Evolutionary conservation across 164 flowering plant genomes (phyloP).

Genomic region (Vitis amurensis): DNA sequence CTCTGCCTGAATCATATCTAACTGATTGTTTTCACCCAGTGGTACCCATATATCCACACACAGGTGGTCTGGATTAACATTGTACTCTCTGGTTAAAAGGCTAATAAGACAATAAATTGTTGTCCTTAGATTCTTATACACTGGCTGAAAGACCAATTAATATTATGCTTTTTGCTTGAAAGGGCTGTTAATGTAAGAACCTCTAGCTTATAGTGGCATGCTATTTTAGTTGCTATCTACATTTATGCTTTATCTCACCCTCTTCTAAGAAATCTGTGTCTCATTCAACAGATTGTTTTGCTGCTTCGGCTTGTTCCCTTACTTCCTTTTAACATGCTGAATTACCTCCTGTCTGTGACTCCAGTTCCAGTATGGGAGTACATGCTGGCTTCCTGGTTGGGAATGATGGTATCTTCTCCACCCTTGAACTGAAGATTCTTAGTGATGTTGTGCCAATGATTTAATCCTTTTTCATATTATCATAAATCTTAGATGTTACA

Average conservation of each 20-base stretch:
- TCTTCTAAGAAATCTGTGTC: too few relatives aligned
- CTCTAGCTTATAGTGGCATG: too few relatives aligned
- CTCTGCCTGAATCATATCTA: too few relatives aligned
- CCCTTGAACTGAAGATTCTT: not conserved
- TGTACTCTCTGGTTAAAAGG: not conserved
- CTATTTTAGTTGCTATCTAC: too few relatives aligned
- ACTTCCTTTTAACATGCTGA: slow-evolving; percentile 93
- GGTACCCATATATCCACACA: too few relatives aligned
- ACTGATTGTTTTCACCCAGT: too few relatives aligned
- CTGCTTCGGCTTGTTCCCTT: slow-evolving; percentile 95
- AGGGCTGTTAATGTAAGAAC: too few relatives aligned
- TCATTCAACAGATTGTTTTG: slow-evolving; percentile 65
- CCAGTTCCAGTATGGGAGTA: slow-evolving; percentile 74
- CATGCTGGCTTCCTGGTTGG: slow-evolving; percentile 96
- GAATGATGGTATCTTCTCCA: slow-evolving; percentile 81
- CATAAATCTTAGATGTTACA: not conserved
- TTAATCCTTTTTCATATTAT: not conserved
- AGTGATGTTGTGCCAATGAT: not conserved
- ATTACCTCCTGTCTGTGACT: slow-evolving; percentile 95
- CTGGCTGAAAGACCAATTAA: not conserved
- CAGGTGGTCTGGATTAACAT: not conserved
- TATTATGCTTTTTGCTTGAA: too few relatives aligned
- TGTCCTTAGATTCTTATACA: not conserved
- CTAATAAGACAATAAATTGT: not conserved
- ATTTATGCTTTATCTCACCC: too few relatives aligned